phyloP scores from a whole-genome alignment of 257 asterid species.

The Schizonepeta tenuifolia region DNA sequence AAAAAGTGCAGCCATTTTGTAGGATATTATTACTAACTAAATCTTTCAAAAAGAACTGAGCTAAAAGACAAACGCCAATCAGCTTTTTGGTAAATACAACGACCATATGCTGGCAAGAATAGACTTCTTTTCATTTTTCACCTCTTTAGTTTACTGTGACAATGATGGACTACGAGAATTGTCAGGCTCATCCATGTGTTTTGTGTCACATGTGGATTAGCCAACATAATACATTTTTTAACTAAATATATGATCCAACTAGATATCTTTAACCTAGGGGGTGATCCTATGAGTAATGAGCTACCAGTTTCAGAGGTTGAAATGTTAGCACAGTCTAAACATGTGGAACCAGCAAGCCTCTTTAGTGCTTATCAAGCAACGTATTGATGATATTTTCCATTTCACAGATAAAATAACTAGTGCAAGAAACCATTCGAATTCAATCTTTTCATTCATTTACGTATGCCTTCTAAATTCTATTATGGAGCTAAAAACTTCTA shows the following conservation, averaged over 20 bases:
- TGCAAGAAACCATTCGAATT: conserved; percentile 1
- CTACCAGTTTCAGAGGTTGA: not conserved
- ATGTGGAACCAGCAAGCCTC: not conserved
- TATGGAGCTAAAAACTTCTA: not conserved
- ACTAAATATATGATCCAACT: not conserved
- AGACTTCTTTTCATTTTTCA: not conserved
- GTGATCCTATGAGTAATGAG: not conserved
- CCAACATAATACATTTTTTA: not conserved
- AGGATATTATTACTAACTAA: not conserved
- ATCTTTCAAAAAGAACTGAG: not conserved
- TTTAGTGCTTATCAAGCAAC: conserved; percentile 5
- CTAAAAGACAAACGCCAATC: not conserved
- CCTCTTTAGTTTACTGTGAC: not conserved
- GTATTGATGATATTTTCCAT: conserved; percentile 1
- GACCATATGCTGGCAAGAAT: not conserved
- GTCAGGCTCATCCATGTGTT: not conserved
- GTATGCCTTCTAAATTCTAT: not conserved
- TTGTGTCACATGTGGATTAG: not conserved
- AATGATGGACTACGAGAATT: not conserved
- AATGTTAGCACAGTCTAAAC: not conserved
- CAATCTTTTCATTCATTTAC: not conserved
- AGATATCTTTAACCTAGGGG: not conserved
- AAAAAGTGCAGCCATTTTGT: not conserved
- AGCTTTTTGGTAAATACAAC: not conserved
- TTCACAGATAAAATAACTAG: not conserved